These are phyloP conservation scores for Backusella luteola DNA, from an alignment of 192 early-diverging fungal genomes.

Conservation along the genomic window DNA sequence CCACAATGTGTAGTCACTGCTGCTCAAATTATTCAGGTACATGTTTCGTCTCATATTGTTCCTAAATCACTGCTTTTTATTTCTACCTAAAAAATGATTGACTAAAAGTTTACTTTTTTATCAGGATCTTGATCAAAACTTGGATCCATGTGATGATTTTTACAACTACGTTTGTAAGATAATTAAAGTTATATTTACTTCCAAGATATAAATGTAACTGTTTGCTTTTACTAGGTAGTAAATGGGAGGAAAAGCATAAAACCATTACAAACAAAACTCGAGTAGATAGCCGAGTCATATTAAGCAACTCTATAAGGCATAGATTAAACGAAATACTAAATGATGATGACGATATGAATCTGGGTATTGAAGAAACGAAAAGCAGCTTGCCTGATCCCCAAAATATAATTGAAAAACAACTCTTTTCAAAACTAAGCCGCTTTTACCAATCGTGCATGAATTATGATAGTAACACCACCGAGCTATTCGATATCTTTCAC, in stretches of 20 bases:
- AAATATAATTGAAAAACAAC: slow-evolving; percentile 44
- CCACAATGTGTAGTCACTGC: slow-evolving; percentile 62
- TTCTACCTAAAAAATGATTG: background rate
- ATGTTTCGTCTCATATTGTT: background rate
- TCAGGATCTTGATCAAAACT: slow-evolving; percentile 48
- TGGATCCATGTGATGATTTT: slow-evolving; percentile 67
- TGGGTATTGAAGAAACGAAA: background rate
- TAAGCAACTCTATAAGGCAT: background rate
- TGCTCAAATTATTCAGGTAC: slow-evolving; percentile 47
- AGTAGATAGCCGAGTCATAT: background rate
- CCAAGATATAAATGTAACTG: background rate
- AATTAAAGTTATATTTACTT: background rate
- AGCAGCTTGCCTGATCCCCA: slow-evolving; percentile 29
- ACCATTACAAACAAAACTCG: slow-evolving; percentile 60
- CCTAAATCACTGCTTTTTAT: background rate
- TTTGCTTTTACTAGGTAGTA: slow-evolving; percentile 40
- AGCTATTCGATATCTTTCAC: slow-evolving; percentile 38
- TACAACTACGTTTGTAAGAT: slow-evolving; percentile 55
- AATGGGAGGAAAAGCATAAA: slow-evolving; percentile 49
- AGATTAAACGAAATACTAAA: slow-evolving; percentile 13
- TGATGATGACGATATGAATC: background rate
- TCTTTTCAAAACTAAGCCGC: slow-evolving; percentile 55
- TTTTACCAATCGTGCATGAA: slow-evolving; percentile 60
- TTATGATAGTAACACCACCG: slow-evolving; percentile 40
- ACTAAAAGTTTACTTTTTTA: background rate